These are phyloP conservation scores for Candida maltosa DNA, from an alignment of 805 yeast genomes.

Conservation along the genomic window DNA sequence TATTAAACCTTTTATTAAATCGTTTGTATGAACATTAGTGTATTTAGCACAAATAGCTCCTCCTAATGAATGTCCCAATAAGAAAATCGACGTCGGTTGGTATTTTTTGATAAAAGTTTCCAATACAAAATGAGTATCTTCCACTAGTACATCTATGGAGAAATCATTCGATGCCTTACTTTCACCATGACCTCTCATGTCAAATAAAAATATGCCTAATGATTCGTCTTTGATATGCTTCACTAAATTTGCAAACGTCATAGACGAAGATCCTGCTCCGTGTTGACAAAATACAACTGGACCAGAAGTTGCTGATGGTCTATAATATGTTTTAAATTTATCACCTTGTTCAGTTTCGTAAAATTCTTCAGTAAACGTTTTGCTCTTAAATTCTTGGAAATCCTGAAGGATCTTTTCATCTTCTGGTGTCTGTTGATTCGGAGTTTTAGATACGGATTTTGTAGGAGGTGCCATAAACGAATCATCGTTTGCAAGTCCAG, in stretches of 20 bases:
- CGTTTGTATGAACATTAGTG: constrained; percentile 44
- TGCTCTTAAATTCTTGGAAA: constrained; percentile 9
- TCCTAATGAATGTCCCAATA: constrained; percentile 91
- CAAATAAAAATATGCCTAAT: constrained; percentile 65
- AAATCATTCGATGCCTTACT: constrained; percentile 24
- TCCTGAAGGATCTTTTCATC: constrained; percentile 5
- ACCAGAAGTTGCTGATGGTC: constrained; percentile 42
- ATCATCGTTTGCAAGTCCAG: constrained; percentile 16
- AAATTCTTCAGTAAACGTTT: constrained; percentile 15
- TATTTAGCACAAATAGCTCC: constrained; percentile 62
- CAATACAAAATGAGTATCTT: constrained; percentile 56
- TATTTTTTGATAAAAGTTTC: constrained; percentile 24
- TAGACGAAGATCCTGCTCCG: constrained; percentile 91
- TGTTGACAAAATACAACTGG: constrained; percentile 80
- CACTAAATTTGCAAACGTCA: constrained; percentile 65
- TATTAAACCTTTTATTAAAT: constrained; percentile 58
- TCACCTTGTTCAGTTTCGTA: constrained; percentile 11
- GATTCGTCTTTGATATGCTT: constrained; percentile 23
- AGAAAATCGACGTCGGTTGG: constrained; percentile 37
- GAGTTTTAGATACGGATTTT: neutral
- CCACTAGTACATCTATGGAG: constrained; percentile 48
- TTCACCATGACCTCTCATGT: constrained; percentile 83
- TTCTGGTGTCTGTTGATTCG: neutral
- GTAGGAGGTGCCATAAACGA: neutral
- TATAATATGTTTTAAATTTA: constrained; percentile 49